These are phyloP conservation scores for Fusarium palustre DNA, from an alignment of 2,329 filamentous ascomycete genomes.

Conservation along the genomic window DNA sequence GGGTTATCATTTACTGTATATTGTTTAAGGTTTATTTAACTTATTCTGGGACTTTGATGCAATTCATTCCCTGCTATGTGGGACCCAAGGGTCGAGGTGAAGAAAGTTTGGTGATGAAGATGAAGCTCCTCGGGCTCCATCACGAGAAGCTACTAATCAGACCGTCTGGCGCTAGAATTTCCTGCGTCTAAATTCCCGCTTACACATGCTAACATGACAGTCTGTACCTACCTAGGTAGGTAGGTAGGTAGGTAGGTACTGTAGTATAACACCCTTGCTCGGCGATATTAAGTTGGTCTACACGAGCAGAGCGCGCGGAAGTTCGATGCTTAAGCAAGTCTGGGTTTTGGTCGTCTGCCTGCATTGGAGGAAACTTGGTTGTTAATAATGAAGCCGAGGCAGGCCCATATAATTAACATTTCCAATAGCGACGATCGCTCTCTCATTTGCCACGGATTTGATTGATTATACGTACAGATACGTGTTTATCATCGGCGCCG, in stretches of 20 bases:
- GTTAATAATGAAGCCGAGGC: neutral
- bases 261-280: slow-evolving; percentile 15
- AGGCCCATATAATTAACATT: slow-evolving; percentile 27
- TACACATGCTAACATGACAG: slow-evolving; percentile 18
- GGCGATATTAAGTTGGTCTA: neutral
- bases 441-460: slow-evolving; percentile 21
- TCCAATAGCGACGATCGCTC: slow-evolving; percentile 17
- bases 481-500: slow-evolving; percentile 34
- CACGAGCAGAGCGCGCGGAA: neutral
- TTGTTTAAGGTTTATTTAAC: slow-evolving; percentile 10
- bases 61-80: slow-evolving; percentile 15
- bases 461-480: neutral
- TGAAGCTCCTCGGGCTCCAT: neutral
- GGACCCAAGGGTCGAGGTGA: neutral
- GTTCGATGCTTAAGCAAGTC: neutral
- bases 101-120: neutral
- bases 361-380: neutral
- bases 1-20: neutral
- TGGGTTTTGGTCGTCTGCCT: neutral
- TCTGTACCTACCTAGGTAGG: neutral
- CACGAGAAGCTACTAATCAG: slow-evolving; percentile 7
- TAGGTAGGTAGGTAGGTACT: no score
- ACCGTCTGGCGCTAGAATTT: slow-evolving; percentile 8
- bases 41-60: neutral
- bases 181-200: slow-evolving; percentile 25